Base-by-base conservation (phyloP, 164 flowering plant species). In the Magnolia officinalis region DNA sequence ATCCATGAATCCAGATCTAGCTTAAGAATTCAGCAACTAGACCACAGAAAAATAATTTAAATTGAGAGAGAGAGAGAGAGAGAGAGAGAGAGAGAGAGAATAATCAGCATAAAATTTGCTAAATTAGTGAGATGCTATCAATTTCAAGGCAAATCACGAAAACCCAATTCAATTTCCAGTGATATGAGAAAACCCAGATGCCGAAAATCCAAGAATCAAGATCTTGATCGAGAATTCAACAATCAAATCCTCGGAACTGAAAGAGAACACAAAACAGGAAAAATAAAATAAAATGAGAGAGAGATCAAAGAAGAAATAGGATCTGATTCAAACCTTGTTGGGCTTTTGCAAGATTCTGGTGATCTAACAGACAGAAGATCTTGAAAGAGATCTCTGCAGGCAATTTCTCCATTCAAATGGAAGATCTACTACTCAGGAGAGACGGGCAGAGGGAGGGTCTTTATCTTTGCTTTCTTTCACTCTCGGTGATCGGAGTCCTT, bases 331-430 rank as follows among this genome's bases (percentile, higher is more conserved):
- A 37, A 91, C 95, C 97, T 83, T 85, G 88, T 77, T 82, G 89
- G 63, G 94, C 89, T 69, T 85, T 63, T 29, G 92, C 92, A 14
- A 91, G 90, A 73, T 83, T 85, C 73, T 84, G 90, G 71, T 88
- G 85, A 83, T 92, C 92, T 83, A 91, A 82, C 58, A 83, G 83
- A 74, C 81, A 74, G 85, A 92, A 88, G 74, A 91, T 89, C 81
- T 88, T 90, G 5, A 78, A 78, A 70, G 78, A 85, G 9, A 92
- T 37, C 29, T 91, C 92, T 14, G 68, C 69, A 9, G 97, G 92
- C 74, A 92, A 84, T 16, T 72, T 76, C 73, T 92, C 91, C 97
- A 90, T 90, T n/a, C 23, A 55, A 55, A 26, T 37, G 50, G 52
- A 55, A 68, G 69, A 66, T 24, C 31, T 24, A 26, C 65, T 63